Conservation (phyloP, 331 rosid genomes). For the Malus hybrid region DNA sequence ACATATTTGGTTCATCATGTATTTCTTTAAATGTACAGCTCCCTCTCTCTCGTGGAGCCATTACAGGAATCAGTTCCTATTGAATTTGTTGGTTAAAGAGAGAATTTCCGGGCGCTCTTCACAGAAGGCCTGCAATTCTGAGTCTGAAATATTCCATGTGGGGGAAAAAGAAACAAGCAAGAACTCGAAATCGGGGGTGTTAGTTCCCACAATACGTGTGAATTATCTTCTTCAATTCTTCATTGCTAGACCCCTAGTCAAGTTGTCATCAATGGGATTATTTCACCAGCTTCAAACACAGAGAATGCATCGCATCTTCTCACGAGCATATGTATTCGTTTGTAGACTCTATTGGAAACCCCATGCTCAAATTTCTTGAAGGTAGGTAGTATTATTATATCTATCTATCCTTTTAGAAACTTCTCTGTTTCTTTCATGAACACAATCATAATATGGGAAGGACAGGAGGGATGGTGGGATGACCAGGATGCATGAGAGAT, state of each 20-base stretch:
- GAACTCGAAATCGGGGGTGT: constrained; percentile 2
- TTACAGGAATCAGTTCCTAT: constrained; percentile 31
- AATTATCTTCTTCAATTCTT: constrained; percentile 5
- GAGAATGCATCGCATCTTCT: neutral
- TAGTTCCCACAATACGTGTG: constrained; percentile 9
- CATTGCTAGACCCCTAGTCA: neutral
- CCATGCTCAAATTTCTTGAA: constrained; percentile 1
- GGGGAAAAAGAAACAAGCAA: constrained; percentile 9
- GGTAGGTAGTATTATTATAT: constrained; percentile 2
- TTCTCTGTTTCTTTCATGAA: neutral
- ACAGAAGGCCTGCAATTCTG: neutral
- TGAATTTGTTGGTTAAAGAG: constrained; percentile 22
- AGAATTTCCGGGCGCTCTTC: neutral
- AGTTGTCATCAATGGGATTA: constrained; percentile 2
- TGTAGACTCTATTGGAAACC: neutral
- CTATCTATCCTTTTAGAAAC: neutral
- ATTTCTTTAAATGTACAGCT: constrained; percentile 48
- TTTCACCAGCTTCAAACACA: neutral
- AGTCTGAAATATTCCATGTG: constrained; percentile 12
- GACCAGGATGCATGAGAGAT: neutral
- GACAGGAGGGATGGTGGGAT: neutral
- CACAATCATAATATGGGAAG: neutral
- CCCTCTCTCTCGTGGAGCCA: constrained; percentile 27
- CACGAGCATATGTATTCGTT: neutral
- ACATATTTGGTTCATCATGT: constrained; percentile 19